These are phyloP conservation scores for Gossypium davidsonii DNA, from an alignment of 441 rosid genomes.

Conservation along the genomic window DNA sequence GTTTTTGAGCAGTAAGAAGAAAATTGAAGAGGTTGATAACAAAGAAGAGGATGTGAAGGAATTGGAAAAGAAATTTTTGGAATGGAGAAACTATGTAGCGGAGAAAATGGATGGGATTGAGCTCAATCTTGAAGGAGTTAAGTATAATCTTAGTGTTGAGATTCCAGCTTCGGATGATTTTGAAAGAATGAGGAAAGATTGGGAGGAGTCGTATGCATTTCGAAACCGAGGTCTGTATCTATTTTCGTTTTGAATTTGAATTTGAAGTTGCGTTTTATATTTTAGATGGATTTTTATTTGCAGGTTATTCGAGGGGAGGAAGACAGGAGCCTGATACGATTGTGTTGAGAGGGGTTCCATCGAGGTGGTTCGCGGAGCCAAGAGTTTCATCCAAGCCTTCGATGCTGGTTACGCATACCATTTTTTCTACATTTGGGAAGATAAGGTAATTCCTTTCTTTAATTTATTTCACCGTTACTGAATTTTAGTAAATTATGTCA, in stretches of 20 bases:
- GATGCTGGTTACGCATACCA: conserved; percentile 78
- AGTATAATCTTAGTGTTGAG: conserved; percentile 50
- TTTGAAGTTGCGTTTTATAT: conserved; percentile 6
- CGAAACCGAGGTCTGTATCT: conserved; percentile 38
- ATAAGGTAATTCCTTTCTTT: conserved; percentile 43
- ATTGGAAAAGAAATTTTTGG: conserved; percentile 53
- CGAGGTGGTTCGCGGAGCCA: conserved; percentile 94
- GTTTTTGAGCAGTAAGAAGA: conserved; percentile 39
- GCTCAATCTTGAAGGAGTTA: conserved; percentile 73
- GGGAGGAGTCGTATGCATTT: conserved; percentile 72
- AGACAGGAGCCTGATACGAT: conserved; percentile 75
- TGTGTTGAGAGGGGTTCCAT: conserved; percentile 65
- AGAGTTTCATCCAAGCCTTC: conserved; percentile 94
- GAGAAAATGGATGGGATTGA: conserved; percentile 86
- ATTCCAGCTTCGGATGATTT: conserved; percentile 67
- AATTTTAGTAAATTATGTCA: background rate
- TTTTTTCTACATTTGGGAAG: conserved; percentile 78
- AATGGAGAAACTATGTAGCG: conserved; percentile 60
- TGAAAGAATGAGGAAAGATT: conserved; percentile 60
- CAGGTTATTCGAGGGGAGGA: conserved; percentile 59
- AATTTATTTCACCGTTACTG: background rate
- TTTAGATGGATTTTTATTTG: background rate
- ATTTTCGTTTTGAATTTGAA: conserved; percentile 1
- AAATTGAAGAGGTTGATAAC: conserved; percentile 21
- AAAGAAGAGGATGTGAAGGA: conserved; percentile 36